Evolutionary conservation across 768 basidiomycete species (phyloP).

Genomic region (Amanita jacksonii): DNA sequence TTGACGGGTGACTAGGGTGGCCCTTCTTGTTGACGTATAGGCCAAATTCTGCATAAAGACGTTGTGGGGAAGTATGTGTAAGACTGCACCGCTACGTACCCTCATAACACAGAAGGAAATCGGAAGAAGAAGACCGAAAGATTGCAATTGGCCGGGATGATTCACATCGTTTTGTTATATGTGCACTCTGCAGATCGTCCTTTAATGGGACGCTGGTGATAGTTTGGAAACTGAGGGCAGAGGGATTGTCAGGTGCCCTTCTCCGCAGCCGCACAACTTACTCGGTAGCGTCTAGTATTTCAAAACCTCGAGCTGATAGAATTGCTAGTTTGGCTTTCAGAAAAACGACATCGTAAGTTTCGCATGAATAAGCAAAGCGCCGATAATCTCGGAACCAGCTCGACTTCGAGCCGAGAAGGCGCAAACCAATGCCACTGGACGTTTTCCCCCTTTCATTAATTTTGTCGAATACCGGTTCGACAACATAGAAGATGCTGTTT

Average conservation of each 20-base stretch:
- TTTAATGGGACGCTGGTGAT: slow-evolving; percentile 84
- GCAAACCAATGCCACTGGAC: slow-evolving; percentile 51
- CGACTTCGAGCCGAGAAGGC: slow-evolving; percentile 55
- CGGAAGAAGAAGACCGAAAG: slow-evolving; percentile 86
- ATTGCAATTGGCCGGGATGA: slow-evolving; percentile 84
- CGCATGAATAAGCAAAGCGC: slow-evolving; percentile 80
- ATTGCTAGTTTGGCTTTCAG: slow-evolving; percentile 88
- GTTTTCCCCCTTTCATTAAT: slow-evolving; percentile 66
- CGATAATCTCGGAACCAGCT: slow-evolving; percentile 93
- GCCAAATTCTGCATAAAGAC: slow-evolving; percentile 58
- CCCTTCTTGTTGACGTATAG: slow-evolving; percentile 89
- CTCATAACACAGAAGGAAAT: slow-evolving; percentile 91
- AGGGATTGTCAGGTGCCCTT: not conserved
- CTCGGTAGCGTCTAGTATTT: slow-evolving; percentile 96
- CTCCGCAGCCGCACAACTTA: slow-evolving; percentile 28
- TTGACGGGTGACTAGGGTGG: slow-evolving; percentile 63
- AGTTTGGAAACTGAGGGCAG: slow-evolving; percentile 49
- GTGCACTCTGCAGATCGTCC: slow-evolving; percentile 55
- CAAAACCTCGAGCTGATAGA: slow-evolving; percentile 87
- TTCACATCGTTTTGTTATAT: slow-evolving; percentile 80
- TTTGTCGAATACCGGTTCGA: slow-evolving; percentile 87
- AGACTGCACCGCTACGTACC: too few relatives aligned
- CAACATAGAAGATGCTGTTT: slow-evolving; percentile 86
- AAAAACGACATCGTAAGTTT: slow-evolving; percentile 84
- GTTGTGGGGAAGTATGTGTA: not conserved